These are phyloP conservation scores for Heracleum sosnowskyi DNA, from an alignment of 129 eudicot species.

Conservation along the genomic window DNA sequence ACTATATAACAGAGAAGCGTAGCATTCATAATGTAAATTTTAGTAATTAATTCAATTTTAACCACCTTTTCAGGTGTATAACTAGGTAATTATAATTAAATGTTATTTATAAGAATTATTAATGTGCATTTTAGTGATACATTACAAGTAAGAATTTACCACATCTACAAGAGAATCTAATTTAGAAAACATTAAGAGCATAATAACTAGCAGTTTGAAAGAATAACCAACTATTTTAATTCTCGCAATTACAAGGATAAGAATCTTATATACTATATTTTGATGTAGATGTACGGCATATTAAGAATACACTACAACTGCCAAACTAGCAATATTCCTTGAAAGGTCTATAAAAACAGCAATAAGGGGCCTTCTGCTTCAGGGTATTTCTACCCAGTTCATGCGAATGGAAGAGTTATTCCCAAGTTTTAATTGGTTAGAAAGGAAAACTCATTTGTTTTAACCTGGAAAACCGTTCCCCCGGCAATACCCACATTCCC, in stretches of 20 bases:
- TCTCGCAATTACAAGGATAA: not conserved
- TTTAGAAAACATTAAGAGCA: not conserved
- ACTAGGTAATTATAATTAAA: too few relatives aligned
- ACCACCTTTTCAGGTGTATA: too few relatives aligned
- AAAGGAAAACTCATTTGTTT: not conserved
- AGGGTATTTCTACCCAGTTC: not conserved
- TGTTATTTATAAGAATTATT: too few relatives aligned
- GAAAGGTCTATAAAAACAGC: not conserved
- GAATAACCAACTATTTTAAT: not conserved
- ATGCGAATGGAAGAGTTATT: not conserved
- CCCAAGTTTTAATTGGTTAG: not conserved
- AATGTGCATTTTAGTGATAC: too few relatives aligned
- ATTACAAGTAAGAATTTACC: not conserved
- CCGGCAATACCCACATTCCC: not conserved
- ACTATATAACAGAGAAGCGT: too few relatives aligned
- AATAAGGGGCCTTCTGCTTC: not conserved
- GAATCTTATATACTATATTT: not conserved
- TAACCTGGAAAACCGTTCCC: not conserved
- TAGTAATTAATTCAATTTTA: too few relatives aligned
- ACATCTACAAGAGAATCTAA: not conserved
- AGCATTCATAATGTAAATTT: too few relatives aligned
- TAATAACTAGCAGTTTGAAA: not conserved
- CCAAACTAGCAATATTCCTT: not conserved
- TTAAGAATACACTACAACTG: not conserved
- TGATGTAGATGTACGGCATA: not conserved